Conservation (phyloP, 768 basidiomycete species). For the Rhodotorula graminis region DNA sequence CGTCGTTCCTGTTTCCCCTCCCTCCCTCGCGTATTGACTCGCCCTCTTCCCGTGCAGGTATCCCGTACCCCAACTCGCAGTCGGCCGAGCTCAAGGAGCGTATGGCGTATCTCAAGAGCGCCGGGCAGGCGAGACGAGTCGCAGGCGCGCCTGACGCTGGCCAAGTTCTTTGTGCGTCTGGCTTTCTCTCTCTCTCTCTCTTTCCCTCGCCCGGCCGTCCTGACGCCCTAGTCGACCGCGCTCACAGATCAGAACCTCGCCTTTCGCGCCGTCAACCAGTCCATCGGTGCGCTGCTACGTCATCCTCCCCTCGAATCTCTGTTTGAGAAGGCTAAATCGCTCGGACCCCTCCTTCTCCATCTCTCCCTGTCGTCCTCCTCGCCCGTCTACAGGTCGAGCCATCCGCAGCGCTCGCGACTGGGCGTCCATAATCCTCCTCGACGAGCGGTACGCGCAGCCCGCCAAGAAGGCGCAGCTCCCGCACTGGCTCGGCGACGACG, state of each 20-base stretch:
- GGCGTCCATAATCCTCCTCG: constrained; percentile 82
- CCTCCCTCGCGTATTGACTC: not conserved
- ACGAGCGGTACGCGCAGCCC: constrained; percentile 67
- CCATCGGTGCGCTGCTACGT: constrained; percentile 65
- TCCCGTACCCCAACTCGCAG: constrained; percentile 89
- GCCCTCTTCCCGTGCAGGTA: constrained; percentile 70
- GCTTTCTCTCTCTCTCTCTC: constrained; percentile 26
- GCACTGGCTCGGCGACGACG: constrained; percentile 71
- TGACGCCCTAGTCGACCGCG: not conserved
- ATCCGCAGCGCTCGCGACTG: constrained; percentile 88
- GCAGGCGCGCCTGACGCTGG: constrained; percentile 61
- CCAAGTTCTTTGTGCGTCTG: constrained; percentile 69
- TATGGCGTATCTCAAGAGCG: constrained; percentile 74
- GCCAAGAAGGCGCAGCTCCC: constrained; percentile 77
- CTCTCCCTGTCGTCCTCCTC: not conserved
- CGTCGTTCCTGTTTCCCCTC: not conserved
- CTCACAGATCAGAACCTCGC: constrained; percentile 51
- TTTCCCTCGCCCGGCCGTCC: not conserved
- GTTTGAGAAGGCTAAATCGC: not conserved
- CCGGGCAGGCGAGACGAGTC: constrained; percentile 47
- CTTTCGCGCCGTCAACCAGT: constrained; percentile 78
- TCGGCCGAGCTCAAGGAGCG: constrained; percentile 86
- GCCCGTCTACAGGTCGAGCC: constrained; percentile 63
- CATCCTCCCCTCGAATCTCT: not conserved
- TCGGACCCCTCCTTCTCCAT: not conserved